Percentiles rank a stretch among this genome's conserved stretches.
These are phyloP conservation scores for Dryas integrifolia DNA, from an alignment of 331 rosid genomes.

Conservation along the genomic window DNA sequence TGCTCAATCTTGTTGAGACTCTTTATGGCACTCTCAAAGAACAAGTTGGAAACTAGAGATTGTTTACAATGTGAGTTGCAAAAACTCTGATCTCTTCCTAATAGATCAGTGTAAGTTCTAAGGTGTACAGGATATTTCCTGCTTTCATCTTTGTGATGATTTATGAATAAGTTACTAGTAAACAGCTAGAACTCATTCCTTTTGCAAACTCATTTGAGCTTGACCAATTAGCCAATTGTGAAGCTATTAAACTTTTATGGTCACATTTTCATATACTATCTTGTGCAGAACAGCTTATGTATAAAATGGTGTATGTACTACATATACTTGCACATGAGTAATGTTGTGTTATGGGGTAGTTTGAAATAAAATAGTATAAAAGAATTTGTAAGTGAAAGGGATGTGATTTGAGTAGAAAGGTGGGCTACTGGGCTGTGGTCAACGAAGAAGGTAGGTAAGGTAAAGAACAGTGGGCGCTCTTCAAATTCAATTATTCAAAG, in stretches of 20 bases:
- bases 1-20: slow-evolving; percentile 64
- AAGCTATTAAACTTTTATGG: background rate
- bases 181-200: background rate
- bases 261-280: background rate
- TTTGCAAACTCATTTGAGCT: background rate
- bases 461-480: slow-evolving; percentile 9
- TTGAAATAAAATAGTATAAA: background rate
- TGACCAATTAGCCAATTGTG: background rate
- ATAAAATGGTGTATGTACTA: no score
- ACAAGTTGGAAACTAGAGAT: slow-evolving; percentile 20
- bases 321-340: no score
- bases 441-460: slow-evolving; percentile 4
- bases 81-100: slow-evolving; percentile 9
- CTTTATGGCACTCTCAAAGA: slow-evolving; percentile 49
- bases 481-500: background rate
- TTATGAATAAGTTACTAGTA: background rate
- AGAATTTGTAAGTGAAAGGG: background rate
- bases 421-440: background rate
- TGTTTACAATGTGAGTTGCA: slow-evolving; percentile 8
- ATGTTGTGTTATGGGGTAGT: no score
- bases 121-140: background rate
- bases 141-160: slow-evolving; percentile 1
- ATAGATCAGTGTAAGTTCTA: background rate
- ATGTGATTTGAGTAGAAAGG: background rate
- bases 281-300: no score